phyloP scores from a whole-genome alignment of 371 early-diverging fungal species.

The Phascolomyces articulosus region DNA sequence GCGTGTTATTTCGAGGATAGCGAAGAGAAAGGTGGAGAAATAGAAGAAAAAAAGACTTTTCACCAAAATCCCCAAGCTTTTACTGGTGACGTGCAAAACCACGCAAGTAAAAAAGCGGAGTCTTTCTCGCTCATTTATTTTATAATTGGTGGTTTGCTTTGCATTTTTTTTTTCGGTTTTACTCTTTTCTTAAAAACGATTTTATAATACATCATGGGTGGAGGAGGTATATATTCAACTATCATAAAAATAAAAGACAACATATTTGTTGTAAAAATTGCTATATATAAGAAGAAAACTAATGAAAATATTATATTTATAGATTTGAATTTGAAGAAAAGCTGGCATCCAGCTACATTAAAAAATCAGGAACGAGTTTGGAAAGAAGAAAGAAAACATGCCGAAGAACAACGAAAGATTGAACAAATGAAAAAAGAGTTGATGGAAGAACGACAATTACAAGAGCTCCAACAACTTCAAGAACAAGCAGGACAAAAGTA shows the following conservation, averaged over 20 bases:
- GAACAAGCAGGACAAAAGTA: constrained; percentile 74
- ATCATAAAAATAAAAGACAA: neutral
- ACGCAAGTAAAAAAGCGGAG: neutral
- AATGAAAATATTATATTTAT: too few species aligned
- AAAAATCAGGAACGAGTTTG: constrained; percentile 92
- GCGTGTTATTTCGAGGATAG: neutral
- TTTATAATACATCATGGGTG: constrained; percentile 6
- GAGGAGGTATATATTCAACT: constrained; percentile 11
- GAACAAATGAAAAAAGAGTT: constrained; percentile 92
- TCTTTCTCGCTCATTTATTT: neutral
- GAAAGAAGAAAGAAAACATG: constrained; percentile 84
- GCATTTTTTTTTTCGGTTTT: neutral
- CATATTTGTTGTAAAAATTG: too few species aligned
- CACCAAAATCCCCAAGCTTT: neutral
- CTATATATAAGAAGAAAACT: too few species aligned
- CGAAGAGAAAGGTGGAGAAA: neutral
- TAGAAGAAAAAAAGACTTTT: neutral
- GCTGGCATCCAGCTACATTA: constrained; percentile 95
- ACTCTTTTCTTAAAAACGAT: neutral
- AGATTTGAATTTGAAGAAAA: constrained; percentile 89
- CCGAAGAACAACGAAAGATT: constrained; percentile 84
- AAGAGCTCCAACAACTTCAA: constrained; percentile 85
- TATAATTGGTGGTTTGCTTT: too few species aligned
- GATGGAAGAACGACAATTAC: constrained; percentile 86
- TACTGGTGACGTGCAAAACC: neutral